Evolutionary conservation across 1,284 basidiomycete genomes (phyloP).

Genomic region (Leccinum cinnamomeum): DNA sequence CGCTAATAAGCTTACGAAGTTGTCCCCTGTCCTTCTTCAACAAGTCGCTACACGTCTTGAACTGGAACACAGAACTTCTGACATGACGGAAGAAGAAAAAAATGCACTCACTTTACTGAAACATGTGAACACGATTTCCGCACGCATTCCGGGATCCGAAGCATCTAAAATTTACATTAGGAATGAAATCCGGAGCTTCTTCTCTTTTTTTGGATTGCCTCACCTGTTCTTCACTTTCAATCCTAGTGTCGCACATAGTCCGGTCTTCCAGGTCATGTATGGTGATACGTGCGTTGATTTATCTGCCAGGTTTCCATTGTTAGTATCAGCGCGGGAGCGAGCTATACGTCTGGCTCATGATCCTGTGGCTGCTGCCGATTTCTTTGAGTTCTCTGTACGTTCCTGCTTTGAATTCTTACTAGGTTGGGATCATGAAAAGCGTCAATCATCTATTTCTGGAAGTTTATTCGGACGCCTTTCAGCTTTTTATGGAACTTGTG

Average conservation of each 20-base stretch:
- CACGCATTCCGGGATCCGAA: slow-evolving; percentile 10
- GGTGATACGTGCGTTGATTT: slow-evolving; percentile 9
- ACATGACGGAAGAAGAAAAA: background rate
- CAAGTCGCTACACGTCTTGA: background rate
- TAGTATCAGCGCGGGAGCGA: background rate
- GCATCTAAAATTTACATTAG: slow-evolving; percentile 10
- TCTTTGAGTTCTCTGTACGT: slow-evolving; percentile 10
- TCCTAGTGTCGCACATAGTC: slow-evolving; percentile 11
- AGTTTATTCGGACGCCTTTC: slow-evolving; percentile 6
- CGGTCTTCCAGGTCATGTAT: slow-evolving; percentile 19
- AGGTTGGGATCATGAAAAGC: slow-evolving; percentile 10
- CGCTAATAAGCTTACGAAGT: background rate
- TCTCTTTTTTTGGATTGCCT: slow-evolving; percentile 10
- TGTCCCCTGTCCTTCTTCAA: too few species aligned
- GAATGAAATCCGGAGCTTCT: slow-evolving; percentile 8
- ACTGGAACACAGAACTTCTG: slow-evolving; percentile 1
- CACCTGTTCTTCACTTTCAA: slow-evolving; percentile 19
- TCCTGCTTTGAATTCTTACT: slow-evolving; percentile 11
- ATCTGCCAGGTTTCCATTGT: slow-evolving; percentile 1
- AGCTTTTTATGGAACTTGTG: slow-evolving; percentile 15
- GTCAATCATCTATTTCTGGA: background rate
- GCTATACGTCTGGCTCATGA: slow-evolving; percentile 9
- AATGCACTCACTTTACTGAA: background rate
- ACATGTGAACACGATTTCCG: slow-evolving; percentile 13
- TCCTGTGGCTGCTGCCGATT: slow-evolving; percentile 9